A percentile compares a stretch with the other conserved stretches of the same genome.
Evolutionary conservation across 1,284 basidiomycete genomes (phyloP).

Genomic region (Ustilago cynodontis): DNA sequence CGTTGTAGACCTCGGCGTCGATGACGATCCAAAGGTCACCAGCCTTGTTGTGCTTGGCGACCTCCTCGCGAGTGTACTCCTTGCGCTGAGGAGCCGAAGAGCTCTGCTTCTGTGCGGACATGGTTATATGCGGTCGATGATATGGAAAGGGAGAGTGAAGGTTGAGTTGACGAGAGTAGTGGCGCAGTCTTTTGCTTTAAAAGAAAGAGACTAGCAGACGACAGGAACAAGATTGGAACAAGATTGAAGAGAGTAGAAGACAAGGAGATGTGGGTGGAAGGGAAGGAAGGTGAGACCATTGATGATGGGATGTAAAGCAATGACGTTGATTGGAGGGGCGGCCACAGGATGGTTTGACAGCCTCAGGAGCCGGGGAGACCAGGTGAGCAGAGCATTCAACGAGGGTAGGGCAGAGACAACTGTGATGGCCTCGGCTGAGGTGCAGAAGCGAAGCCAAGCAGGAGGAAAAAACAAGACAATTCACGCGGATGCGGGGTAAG

Average conservation of each 20-base stretch:
- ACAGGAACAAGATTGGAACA: neutral
- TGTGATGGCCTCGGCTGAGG: slow-evolving; percentile 3
- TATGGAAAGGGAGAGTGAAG: neutral
- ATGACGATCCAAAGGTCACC: slow-evolving; percentile 87
- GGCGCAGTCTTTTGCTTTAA: neutral
- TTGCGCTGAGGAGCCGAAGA: slow-evolving; percentile 60
- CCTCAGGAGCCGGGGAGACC: neutral
- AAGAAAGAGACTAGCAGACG: no score
- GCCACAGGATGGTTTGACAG: neutral
- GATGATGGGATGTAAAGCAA: slow-evolving; percentile 2
- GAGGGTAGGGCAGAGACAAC: neutral
- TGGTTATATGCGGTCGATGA: slow-evolving; percentile 16
- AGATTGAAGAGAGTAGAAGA: neutral
- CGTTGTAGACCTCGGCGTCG: slow-evolving; percentile 68
- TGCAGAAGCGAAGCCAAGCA: neutral
- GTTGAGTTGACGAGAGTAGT: neutral
- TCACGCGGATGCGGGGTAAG: slow-evolving; percentile 36
- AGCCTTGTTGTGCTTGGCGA: slow-evolving; percentile 89
- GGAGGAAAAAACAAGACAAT: slow-evolving; percentile 10
- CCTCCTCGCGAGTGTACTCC: slow-evolving; percentile 79
- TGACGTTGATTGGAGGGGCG: slow-evolving; percentile 11
- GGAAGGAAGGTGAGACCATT: slow-evolving; percentile 1
- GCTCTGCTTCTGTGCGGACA: slow-evolving; percentile 54
- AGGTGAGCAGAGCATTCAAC: neutral
- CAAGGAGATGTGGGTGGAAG: slow-evolving; percentile 6